Evolutionary conservation across 495 filamentous ascomycete genomes (phyloP).

Genomic region (Podospora pseudoanserina): DNA sequence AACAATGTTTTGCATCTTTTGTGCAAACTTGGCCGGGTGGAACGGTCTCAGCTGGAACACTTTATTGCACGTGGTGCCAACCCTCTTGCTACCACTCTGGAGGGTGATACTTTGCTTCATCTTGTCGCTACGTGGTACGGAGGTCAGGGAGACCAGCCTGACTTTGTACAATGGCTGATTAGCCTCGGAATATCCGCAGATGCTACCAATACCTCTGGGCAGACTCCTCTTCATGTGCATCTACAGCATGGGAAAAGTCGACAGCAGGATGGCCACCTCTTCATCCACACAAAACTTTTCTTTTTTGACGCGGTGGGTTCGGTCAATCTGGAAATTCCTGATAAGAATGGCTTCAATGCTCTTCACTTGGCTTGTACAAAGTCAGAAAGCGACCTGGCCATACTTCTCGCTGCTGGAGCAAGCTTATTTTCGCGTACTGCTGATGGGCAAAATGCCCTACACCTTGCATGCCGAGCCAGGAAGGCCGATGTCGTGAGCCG

Average conservation of each 20-base stretch:
- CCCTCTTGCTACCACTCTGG: not conserved
- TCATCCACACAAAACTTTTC: not conserved
- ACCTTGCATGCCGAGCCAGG: conserved; percentile 13
- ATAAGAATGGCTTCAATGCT: conserved; percentile 12
- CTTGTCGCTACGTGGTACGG: not conserved
- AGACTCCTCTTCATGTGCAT: not conserved
- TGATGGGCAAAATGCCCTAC: conserved; percentile 17
- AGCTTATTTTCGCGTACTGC: not conserved
- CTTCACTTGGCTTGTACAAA: conserved; percentile 2
- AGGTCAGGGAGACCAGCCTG: too few relatives aligned
- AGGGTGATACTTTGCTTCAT: not conserved
- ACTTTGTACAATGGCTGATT: conserved; percentile 10
- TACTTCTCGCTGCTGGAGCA: conserved; percentile 13
- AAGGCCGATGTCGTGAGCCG: conserved; percentile 14
- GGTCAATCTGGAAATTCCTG: not conserved
- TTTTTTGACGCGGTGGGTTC: not conserved
- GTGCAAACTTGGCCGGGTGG: not conserved
- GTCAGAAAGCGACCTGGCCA: not conserved
- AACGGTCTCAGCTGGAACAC: not conserved
- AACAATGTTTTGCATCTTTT: not conserved
- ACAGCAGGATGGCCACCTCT: not conserved
- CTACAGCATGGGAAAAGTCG: not conserved
- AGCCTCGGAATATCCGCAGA: conserved; percentile 14
- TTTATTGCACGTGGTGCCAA: not conserved
- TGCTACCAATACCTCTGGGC: not conserved